phyloP scores from a whole-genome alignment of 2,329 filamentous ascomycete genomes.

The Cordyceps pruinosa region DNA sequence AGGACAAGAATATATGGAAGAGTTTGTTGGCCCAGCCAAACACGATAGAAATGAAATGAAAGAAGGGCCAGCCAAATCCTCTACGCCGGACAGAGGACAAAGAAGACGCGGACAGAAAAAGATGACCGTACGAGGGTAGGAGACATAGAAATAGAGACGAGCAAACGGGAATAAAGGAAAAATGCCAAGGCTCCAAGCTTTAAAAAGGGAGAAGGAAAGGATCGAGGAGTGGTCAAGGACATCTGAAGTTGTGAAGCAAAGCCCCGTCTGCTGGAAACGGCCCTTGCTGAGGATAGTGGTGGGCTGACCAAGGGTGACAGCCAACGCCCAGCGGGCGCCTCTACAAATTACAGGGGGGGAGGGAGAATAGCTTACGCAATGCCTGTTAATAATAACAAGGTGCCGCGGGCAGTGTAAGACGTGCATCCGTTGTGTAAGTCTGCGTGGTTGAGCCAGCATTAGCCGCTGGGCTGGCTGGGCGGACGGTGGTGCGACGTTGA shows the following conservation, averaged over 20 bases:
- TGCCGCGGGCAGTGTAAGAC: not conserved
- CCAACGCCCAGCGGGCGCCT: not conserved
- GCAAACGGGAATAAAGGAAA: not conserved
- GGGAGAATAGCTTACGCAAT: not conserved
- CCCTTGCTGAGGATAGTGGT: not conserved
- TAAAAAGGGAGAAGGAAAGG: not conserved
- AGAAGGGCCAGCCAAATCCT: not conserved
- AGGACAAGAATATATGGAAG: constrained; percentile 13
- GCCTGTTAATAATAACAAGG: constrained; percentile 8
- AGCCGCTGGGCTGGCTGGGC: not conserved
- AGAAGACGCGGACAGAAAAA: not conserved
- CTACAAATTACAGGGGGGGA: not conserved
- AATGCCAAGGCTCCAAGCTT: not conserved
- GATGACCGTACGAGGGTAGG: not conserved
- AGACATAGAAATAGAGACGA: constrained; percentile 5
- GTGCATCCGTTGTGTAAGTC: not conserved
- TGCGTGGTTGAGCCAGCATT: not conserved
- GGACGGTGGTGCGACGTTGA: not conserved
- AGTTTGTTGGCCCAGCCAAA: constrained; percentile 10
- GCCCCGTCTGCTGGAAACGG: constrained; percentile 3
- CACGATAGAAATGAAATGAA: not conserved
- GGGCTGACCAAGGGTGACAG: not conserved
- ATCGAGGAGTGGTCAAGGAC: not conserved
- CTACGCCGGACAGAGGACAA: not conserved
- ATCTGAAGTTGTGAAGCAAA: constrained; percentile 8